Evolutionary conservation across 2,329 filamentous ascomycete species (phyloP).

Genomic region (Ophiognomonia clavigignenti-juglandacearum): DNA sequence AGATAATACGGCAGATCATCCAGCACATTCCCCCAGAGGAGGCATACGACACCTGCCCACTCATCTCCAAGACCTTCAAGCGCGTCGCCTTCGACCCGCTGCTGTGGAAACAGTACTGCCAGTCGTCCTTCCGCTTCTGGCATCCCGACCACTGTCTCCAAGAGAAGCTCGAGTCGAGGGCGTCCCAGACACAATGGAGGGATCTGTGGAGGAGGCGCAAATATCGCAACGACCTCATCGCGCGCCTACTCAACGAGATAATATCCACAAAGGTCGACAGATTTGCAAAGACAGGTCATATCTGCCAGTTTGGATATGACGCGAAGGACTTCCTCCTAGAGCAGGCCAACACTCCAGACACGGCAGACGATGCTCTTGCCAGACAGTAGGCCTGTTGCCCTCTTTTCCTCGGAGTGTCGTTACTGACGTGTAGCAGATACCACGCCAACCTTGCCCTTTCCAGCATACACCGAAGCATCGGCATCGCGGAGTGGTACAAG

Average conservation of each 20-base stretch:
- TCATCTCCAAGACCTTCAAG: slow-evolving; percentile 59
- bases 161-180: slow-evolving; percentile 47
- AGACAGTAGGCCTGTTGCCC: slow-evolving; percentile 45
- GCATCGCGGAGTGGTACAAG: slow-evolving; percentile 70
- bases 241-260: slow-evolving; percentile 59
- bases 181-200: slow-evolving; percentile 69
- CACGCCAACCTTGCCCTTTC: slow-evolving; percentile 71
- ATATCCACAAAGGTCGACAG: slow-evolving; percentile 67
- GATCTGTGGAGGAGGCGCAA: slow-evolving; percentile 55
- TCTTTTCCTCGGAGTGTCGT: background rate
- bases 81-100: slow-evolving; percentile 65
- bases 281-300: slow-evolving; percentile 62
- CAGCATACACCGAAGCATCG: slow-evolving; percentile 74
- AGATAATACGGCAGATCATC: slow-evolving; percentile 78
- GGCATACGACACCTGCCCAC: slow-evolving; percentile 41
- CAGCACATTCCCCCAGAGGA: slow-evolving; percentile 55
- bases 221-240: slow-evolving; percentile 45
- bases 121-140: slow-evolving; percentile 69
- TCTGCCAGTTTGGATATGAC: slow-evolving; percentile 75
- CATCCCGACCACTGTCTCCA: slow-evolving; percentile 56
- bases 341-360: slow-evolving; percentile 56
- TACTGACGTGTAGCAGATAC: slow-evolving; percentile 49
- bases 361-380: slow-evolving; percentile 69
- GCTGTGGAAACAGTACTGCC: slow-evolving; percentile 77
- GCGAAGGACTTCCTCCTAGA: slow-evolving; percentile 77